Evolutionary conservation across 441 rosid species (phyloP).

Genomic region (Pelargonium australe): DNA sequence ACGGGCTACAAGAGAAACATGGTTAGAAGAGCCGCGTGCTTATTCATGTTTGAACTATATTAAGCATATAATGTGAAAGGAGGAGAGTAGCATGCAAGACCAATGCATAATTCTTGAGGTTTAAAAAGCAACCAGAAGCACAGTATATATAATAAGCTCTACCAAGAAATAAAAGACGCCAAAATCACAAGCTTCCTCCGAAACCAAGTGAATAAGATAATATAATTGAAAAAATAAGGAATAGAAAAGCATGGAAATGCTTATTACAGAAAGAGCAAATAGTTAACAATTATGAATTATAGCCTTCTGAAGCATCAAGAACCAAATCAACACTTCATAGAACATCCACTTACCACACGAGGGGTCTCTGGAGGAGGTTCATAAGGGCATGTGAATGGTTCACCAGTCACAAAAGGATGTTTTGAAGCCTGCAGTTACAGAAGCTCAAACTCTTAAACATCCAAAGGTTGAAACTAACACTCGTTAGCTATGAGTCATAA

Average conservation of each 20-base stretch:
- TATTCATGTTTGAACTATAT: neutral
- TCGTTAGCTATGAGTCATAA: neutral
- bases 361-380: slow-evolving; percentile 81
- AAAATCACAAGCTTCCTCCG: too few relatives aligned
- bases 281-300: too few relatives aligned
- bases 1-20: slow-evolving; percentile 42
- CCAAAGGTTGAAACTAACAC: slow-evolving; percentile 1
- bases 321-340: slow-evolving; percentile 8
- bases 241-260: too few relatives aligned
- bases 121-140: too few relatives aligned
- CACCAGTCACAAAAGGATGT: slow-evolving; percentile 98
- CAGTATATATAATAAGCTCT: too few relatives aligned
- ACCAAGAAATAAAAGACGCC: too few relatives aligned
- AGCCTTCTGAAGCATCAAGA: neutral
- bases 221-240: too few relatives aligned
- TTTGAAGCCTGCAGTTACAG: slow-evolving; percentile 74
- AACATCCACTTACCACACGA: slow-evolving; percentile 55
- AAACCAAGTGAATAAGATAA: too few relatives aligned
- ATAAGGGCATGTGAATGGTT: slow-evolving; percentile 91
- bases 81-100: neutral
- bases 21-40: neutral
- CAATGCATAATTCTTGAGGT: too few relatives aligned
- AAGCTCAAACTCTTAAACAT: slow-evolving; percentile 18
- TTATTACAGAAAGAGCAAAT: too few relatives aligned
- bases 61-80: neutral